Evolutionary conservation across 1,139 yeast genomes (phyloP), one percentile per base, ranked within the genome.

Genomic region (Blastobotrys illinoisensis): DNA sequence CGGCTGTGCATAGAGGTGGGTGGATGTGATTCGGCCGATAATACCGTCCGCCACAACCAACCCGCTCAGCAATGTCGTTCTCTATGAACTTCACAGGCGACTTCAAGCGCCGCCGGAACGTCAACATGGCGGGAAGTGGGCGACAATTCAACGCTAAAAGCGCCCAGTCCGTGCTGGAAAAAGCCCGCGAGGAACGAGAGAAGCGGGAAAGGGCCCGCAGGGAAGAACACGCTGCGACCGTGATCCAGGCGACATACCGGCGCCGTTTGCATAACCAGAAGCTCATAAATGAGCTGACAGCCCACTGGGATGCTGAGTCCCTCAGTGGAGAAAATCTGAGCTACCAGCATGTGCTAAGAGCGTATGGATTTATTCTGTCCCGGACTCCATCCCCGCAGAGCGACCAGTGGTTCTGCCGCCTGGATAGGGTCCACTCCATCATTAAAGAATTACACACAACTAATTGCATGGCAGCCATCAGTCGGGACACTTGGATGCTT

Each of bases 111-210:
- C 52, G 63, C 32, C 74, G 97, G 56, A 80, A 78, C 45, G 85
- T 91, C 60, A 90, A 91, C 67, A 74, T 90, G 49, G 95, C 97
- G 2, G 86, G 86, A 55, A 70, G 74, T 2, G 49, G 95, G 97
- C 2, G 86, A 86, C 55, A 70, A 74, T 5, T 16, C 46, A 6
- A 48, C 43, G 14, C 14, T 59, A 20, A 59, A 1, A 56, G 68
- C 58, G 67, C 76, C 54, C 67, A 69, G 46, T 72, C 78, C 3
- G 72, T 82, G 56, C 71, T 91, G 19, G 81, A 79, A 58, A 81
- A 79, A 58, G 83, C 96, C 3, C 80, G 81, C 61, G 71, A 72
- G 46, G 91, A 88, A 59, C 76, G 98, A 40, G 79, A 77, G 57
- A 79, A 78, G 56, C 76, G 97, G 56, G 90, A 88, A 58, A 68